phyloP scores from a whole-genome alignment of 2,329 filamentous ascomycete genomes.

The Verticillium zaregamsianum region DNA sequence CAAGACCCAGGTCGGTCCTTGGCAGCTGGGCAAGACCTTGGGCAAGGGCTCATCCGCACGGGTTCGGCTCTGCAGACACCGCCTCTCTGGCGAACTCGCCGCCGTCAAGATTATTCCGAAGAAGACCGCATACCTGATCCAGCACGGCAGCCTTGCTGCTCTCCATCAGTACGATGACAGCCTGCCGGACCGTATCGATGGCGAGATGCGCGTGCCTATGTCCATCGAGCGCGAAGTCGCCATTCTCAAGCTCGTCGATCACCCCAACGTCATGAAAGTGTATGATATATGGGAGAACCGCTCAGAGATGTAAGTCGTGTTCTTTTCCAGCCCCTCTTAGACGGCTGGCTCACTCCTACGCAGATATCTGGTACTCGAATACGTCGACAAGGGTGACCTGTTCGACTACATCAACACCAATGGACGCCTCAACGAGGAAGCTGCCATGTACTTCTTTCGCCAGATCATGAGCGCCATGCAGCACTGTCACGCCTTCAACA shows the following conservation, averaged over 20 bases:
- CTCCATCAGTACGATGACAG: conserved; percentile 69
- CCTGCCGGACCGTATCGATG: conserved; percentile 49
- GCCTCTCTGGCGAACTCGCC: conserved; percentile 71
- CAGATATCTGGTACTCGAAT: conserved; percentile 93
- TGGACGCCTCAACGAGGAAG: conserved; percentile 72
- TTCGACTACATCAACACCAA: conserved; percentile 79
- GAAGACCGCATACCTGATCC: conserved; percentile 70
- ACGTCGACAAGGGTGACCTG: conserved; percentile 73
- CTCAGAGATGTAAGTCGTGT: conserved; percentile 73
- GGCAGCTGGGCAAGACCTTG: conserved; percentile 85
- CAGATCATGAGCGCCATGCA: conserved; percentile 90
- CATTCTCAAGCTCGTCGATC: conserved; percentile 93
- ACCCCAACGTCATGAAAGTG: conserved; percentile 89
- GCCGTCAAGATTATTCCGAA: conserved; percentile 96
- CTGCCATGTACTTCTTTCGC: conserved; percentile 80
- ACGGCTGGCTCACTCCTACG: conserved; percentile 14
- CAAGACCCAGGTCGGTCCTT: conserved; percentile 84
- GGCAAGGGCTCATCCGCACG: conserved; percentile 87
- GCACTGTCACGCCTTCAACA: conserved; percentile 91
- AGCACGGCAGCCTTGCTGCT: conserved; percentile 80
- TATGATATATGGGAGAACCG: conserved; percentile 98
- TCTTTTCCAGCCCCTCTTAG: too few relatives aligned
- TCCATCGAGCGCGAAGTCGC: conserved; percentile 93
- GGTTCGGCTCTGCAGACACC: conserved; percentile 81
- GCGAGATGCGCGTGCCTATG: conserved; percentile 71